Base-by-base conservation (phyloP, 768 basidiomycete genomes). In the Podaxis sp. region DNA sequence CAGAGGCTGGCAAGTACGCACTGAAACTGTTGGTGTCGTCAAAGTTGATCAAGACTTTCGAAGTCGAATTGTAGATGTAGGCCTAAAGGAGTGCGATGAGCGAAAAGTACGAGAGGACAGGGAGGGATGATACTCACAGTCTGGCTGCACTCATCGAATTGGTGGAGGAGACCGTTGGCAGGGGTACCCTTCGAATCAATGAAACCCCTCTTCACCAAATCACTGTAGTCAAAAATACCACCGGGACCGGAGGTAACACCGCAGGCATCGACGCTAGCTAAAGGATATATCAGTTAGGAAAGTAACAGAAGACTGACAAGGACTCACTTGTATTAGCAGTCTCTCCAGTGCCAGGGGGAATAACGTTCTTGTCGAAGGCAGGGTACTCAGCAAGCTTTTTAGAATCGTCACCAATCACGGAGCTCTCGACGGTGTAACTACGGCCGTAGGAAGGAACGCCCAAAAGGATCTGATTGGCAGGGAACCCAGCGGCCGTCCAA, bases 371-470 rank as follows among this genome's bases (percentile, higher is more conserved):
- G 71, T 80, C 84, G 7, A 80, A 58, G 3, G 75, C 70, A 20
- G 87, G 70, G 15, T 69, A 60, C 3, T 66, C 73, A 41, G 63
- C 60, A 24, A 71, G 70, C 17, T 60, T 49, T 28, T 56, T 49
- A 10, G 69, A 65, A 20, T 64, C 46, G 63, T 81, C 64, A 0
- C 86, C 86, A 17, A 71, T 69, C 4, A 64, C 63, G 13, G 67
- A 65, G 6, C 4, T 65, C 46, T 66, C 30, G 28, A 91, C 89
- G 22, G 64, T 62, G 80, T 78, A 95, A 48, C 88, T 83, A 72
- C 91, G 92, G 2, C 91, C 92, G 72, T 93, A 96, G 11, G 87
- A 75, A 0, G 93, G 80, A 0, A 97, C 85, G 52, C 92, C 95
- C 37, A 97, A 84, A 20, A 90, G 82, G 61, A 95, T 86, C 74